Evolutionary conservation across 192 early-diverging fungal genomes (phyloP).

Genomic region (Backusella psychrophila): DNA sequence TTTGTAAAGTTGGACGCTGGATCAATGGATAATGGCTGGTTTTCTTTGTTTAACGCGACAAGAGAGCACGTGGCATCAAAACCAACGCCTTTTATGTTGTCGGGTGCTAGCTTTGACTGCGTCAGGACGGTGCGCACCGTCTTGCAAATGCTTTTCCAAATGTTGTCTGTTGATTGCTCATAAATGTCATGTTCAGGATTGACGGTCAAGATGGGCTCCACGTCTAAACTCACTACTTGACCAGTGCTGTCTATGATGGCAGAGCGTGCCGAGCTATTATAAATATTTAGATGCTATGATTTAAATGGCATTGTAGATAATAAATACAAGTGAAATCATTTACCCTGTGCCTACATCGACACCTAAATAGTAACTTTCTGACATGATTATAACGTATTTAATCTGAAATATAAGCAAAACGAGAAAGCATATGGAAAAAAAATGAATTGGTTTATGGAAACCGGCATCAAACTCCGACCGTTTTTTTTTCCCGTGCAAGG

Average conservation of each 20-base stretch:
- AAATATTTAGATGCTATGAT: background rate
- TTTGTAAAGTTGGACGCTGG: constrained; percentile 41
- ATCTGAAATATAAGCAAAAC: background rate
- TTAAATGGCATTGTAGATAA: background rate
- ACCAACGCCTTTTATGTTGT: constrained; percentile 59
- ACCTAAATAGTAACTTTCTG: constrained; percentile 45
- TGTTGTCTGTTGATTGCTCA: constrained; percentile 67
- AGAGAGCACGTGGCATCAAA: constrained; percentile 81
- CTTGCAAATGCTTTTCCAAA: constrained; percentile 58
- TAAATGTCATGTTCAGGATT: constrained; percentile 51
- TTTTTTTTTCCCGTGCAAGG: background rate
- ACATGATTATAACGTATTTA: background rate
- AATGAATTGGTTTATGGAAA: background rate
- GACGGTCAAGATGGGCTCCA: constrained; percentile 43
- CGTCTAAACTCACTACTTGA: constrained; percentile 43
- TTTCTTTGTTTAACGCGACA: constrained; percentile 50
- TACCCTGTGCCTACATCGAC: constrained; percentile 60
- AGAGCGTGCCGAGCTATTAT: constrained; percentile 41
- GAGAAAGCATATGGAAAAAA: background rate
- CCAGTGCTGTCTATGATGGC: constrained; percentile 53
- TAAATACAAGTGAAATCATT: background rate
- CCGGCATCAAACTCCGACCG: background rate
- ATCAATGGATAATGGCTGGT: constrained; percentile 50
- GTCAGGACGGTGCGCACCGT: constrained; percentile 42
- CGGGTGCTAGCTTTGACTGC: constrained; percentile 23